phyloP scores from a whole-genome alignment of 2,329 filamentous ascomycete genomes.

The Xylaria sp. region DNA sequence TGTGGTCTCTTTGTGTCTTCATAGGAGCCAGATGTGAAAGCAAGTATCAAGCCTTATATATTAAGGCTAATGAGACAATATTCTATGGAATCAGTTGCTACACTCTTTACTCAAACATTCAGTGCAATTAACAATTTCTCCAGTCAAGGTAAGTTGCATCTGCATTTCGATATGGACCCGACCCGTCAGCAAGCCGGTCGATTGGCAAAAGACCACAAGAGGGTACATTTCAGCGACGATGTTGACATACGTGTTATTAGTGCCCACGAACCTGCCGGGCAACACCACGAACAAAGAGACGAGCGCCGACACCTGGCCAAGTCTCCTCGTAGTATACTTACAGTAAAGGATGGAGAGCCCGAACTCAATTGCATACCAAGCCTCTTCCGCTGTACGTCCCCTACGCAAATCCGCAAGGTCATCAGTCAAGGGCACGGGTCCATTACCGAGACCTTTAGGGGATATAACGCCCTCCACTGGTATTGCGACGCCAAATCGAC shows the following conservation, averaged over 20 bases:
- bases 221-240: conserved; percentile 21
- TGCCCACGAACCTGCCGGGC: not conserved
- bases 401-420: conserved; percentile 17
- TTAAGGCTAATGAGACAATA: not conserved
- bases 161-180: conserved; percentile 12
- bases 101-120: not conserved
- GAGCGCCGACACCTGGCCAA: not conserved
- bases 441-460: conserved; percentile 26
- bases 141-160: not conserved
- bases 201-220: not conserved
- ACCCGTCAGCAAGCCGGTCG: not conserved
- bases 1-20: not conserved
- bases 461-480: conserved; percentile 36
- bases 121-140: not conserved
- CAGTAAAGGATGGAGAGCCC: not conserved
- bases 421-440: conserved; percentile 17
- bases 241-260: conserved; percentile 11
- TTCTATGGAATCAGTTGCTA: not conserved
- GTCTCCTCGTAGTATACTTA: not conserved
- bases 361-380: conserved; percentile 16
- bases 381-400: conserved; percentile 34
- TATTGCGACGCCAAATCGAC: conserved; percentile 36
- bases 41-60: not conserved
- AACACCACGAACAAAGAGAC: not conserved
- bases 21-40: conserved; percentile 9